A percentile compares a stretch with the other conserved stretches of the same genome.
phyloP scores from a whole-genome alignment of 2,329 filamentous ascomycete species.

The Trichoderma breve region DNA sequence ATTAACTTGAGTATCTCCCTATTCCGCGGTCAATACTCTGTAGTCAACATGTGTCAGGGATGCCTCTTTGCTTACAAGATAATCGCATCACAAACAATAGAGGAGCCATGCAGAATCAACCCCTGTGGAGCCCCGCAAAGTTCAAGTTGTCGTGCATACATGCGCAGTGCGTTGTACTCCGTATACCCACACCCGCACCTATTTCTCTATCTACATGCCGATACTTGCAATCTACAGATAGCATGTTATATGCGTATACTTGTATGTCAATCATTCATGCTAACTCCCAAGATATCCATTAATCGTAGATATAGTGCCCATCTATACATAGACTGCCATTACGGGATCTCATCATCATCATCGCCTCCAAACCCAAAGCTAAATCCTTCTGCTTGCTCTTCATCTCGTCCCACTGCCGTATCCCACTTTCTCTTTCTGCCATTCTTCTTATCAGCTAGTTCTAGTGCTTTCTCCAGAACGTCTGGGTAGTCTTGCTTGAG shows the following conservation, averaged over 20 bases:
- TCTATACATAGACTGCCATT: neutral
- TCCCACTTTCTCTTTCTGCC: conserved; percentile 86
- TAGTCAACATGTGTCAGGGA: neutral
- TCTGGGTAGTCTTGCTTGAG: conserved; percentile 63
- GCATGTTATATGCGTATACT: neutral
- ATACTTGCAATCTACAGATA: neutral
- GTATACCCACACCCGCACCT: neutral
- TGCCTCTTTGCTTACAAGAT: neutral
- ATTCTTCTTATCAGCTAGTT: conserved; percentile 61
- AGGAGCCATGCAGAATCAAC: neutral
- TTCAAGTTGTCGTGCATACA: neutral
- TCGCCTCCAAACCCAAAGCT: conserved; percentile 47
- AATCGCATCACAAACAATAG: neutral
- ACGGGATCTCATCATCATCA: conserved; percentile 45
- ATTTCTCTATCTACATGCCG: neutral
- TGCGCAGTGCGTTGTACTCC: neutral
- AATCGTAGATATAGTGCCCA: neutral
- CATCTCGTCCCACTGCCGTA: conserved; percentile 55
- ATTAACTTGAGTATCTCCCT: neutral
- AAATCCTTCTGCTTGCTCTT: conserved; percentile 33
- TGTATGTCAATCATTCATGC: neutral
- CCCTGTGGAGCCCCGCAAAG: conserved; percentile 2
- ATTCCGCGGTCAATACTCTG: neutral
- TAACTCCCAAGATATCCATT: neutral
- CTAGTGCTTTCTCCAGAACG: conserved; percentile 63